Percentiles rank a stretch among this genome's conserved stretches.
Evolutionary conservation across 164 flowering plant genomes (phyloP).

Genomic region (Macadamia tetraphylla): DNA sequence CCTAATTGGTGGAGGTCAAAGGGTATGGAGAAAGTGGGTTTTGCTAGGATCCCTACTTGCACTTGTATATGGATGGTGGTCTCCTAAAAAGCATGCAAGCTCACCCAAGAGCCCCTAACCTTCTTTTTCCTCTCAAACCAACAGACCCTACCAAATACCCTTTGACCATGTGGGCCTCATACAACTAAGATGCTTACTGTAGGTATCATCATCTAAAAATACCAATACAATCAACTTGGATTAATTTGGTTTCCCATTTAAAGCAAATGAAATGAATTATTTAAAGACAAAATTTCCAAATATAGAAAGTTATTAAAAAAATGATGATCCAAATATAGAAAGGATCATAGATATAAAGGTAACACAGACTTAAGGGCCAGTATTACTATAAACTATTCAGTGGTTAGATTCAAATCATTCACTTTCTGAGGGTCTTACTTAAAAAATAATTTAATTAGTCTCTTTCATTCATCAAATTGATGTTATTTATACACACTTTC

Average conservation of each 20-base stretch:
- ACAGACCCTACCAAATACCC: not conserved
- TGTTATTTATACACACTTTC: not conserved
- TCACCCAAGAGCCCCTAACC: constrained; percentile 22
- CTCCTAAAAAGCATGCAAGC: constrained; percentile 3
- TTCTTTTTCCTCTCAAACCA: not conserved
- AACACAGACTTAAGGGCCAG: no score
- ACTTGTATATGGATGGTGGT: constrained; percentile 9
- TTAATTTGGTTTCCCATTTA: no score
- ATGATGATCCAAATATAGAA: not conserved
- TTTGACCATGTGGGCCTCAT: not conserved
- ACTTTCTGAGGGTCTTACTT: not conserved
- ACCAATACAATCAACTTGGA: no score
- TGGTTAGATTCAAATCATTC: not conserved
- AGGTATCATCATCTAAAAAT: not conserved
- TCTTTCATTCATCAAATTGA: not conserved
- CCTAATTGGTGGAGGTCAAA: constrained; percentile 28
- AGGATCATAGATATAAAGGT: no score
- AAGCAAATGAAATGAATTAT: no score
- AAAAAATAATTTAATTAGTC: not conserved
- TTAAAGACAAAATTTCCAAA: no score
- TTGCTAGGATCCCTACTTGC: constrained; percentile 9
- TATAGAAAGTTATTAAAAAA: no score
- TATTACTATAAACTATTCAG: not conserved
- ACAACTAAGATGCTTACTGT: not conserved
- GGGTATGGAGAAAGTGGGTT: constrained; percentile 19